These are phyloP conservation scores for Nannochloropsis oceanica DNA, from an alignment of 108 stramenopile species.

Conservation along the genomic window DNA sequence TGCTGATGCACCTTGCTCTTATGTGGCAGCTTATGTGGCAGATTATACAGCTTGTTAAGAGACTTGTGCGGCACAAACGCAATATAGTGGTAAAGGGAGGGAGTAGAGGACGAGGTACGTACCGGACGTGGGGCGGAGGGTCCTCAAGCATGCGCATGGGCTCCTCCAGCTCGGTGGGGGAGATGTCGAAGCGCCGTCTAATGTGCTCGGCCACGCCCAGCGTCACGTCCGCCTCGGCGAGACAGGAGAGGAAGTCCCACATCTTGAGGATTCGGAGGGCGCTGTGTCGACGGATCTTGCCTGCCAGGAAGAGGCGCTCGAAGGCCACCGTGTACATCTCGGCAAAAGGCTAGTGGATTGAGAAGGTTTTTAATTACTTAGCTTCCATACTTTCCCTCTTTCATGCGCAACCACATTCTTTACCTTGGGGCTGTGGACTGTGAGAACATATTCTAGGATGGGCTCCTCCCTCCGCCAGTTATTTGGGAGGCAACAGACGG, in stretches of 20 bases:
- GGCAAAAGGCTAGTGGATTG: neutral
- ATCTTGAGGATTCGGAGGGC: neutral
- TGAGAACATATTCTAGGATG: neutral
- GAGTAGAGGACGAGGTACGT: neutral
- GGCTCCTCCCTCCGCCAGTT: neutral
- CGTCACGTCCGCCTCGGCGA: neutral
- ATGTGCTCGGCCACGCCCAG: neutral
- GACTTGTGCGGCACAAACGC: neutral
- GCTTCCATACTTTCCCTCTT: neutral
- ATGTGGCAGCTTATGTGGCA: no score
- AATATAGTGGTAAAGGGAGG: neutral
- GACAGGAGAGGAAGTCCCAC: neutral
- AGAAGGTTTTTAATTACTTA: neutral
- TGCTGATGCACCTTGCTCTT: no score
- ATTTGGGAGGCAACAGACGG: neutral
- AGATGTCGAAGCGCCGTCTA: neutral
- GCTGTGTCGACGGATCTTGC: neutral
- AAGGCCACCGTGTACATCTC: neutral
- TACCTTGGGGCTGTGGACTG: neutral
- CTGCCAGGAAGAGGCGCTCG: neutral
- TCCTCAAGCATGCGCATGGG: neutral
- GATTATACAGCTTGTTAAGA: no score
- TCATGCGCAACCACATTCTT: neutral
- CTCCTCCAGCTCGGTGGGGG: neutral
- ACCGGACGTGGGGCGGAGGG: neutral